phyloP scores from a whole-genome alignment of 805 yeast genomes.

The Metschnikowia henanensis region DNA sequence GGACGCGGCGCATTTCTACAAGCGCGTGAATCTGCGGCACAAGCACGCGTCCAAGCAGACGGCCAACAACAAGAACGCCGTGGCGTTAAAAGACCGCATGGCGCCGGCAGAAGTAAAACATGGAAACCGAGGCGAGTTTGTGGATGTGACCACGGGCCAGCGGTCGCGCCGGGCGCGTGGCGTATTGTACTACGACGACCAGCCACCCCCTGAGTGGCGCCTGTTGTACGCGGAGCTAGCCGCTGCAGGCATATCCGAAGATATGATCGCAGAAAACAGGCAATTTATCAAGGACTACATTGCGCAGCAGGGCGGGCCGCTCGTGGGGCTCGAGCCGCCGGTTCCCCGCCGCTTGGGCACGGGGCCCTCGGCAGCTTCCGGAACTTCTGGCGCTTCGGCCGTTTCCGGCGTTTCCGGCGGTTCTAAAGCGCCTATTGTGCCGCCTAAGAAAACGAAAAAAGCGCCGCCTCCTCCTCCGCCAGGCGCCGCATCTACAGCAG shows the following conservation, averaged over 20 bases:
- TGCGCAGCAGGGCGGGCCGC: constrained; percentile 69
- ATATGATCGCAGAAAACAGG: constrained; percentile 84
- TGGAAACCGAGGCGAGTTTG: constrained; percentile 69
- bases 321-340: constrained; percentile 85
- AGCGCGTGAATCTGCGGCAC: constrained; percentile 69
- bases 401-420: background rate
- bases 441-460: constrained; percentile 14
- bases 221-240: constrained; percentile 70
- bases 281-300: constrained; percentile 81
- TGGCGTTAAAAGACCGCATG: constrained; percentile 62
- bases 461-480: constrained; percentile 22
- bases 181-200: constrained; percentile 68
- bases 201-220: constrained; percentile 86
- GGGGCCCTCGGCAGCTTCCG: background rate
- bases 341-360: constrained; percentile 51
- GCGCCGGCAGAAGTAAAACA: constrained; percentile 25
- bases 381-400: background rate
- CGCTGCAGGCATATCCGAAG: constrained; percentile 78
- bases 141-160: constrained; percentile 50
- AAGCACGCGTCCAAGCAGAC: constrained; percentile 90
- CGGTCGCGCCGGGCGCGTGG: constrained; percentile 57
- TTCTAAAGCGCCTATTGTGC: constrained; percentile 5
- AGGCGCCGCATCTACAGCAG: background rate
- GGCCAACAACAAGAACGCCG: constrained; percentile 80
- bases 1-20: constrained; percentile 85